Percentiles rank a stretch among this genome's conserved stretches.
These are phyloP conservation scores for Salix brachista DNA, from an alignment of 345 rosid species.

Conservation along the genomic window DNA sequence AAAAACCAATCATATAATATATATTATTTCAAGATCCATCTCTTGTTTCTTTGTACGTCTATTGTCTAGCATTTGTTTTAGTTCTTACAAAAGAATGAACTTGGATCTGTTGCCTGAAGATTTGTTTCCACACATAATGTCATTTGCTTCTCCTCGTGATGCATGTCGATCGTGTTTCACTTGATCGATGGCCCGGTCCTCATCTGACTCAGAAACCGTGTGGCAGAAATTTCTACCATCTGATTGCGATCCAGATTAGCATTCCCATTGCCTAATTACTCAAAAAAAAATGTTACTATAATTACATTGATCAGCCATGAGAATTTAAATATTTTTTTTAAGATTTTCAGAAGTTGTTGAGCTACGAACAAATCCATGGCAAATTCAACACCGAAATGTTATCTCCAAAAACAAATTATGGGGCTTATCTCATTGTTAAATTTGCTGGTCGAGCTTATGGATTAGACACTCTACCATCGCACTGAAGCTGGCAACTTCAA, in stretches of 20 bases:
- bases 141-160: constrained; percentile 33
- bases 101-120: constrained; percentile 9
- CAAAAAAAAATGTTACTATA: constrained; percentile 20
- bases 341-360: constrained; percentile 43
- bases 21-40: no score
- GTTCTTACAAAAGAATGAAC: not conserved
- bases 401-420: no score
- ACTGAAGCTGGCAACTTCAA: no score
- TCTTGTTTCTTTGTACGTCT: not conserved
- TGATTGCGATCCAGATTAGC: constrained; percentile 15
- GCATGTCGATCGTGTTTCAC: constrained; percentile 29
- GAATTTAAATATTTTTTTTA: not conserved
- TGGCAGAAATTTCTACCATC: constrained; percentile 34
- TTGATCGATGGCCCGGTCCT: not conserved
- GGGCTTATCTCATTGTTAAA: no score
- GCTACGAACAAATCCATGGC: constrained; percentile 42
- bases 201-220: constrained; percentile 29
- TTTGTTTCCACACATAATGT: constrained; percentile 15
- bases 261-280: not conserved
- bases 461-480: no score
- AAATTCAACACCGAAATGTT: constrained; percentile 26
- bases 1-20: no score
- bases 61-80: not conserved
- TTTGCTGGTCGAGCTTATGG: no score
- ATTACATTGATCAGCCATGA: no score